A percentile compares a stretch with the other conserved stretches of the same genome.
Evolutionary conservation across 108 stramenopile species (phyloP).

Genomic region (Skeletonema grethae): DNA sequence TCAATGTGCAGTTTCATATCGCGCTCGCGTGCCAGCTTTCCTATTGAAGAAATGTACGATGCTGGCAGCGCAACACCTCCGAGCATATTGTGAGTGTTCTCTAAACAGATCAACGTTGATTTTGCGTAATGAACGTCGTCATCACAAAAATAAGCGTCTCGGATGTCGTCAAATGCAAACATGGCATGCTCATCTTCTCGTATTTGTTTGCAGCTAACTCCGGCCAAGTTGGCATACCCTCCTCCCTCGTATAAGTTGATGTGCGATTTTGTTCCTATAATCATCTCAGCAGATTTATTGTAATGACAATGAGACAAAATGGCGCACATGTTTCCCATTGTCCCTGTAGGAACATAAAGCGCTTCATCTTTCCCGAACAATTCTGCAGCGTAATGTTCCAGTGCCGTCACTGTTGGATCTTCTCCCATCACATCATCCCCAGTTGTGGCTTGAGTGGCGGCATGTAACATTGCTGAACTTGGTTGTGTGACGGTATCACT

Average conservation of each 20-base stretch:
- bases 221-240: slow-evolving; percentile 65
- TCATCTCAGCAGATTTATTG: slow-evolving; percentile 76
- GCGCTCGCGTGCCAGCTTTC: slow-evolving; percentile 54
- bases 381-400: slow-evolving; percentile 85
- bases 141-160: slow-evolving; percentile 69
- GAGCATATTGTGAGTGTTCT: slow-evolving; percentile 96
- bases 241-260: slow-evolving; percentile 81
- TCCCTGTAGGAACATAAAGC: slow-evolving; percentile 95
- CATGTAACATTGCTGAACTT: slow-evolving; percentile 68
- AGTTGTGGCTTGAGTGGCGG: slow-evolving; percentile 66
- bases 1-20: slow-evolving; percentile 83
- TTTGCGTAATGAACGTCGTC: slow-evolving; percentile 91
- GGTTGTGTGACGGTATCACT: slow-evolving; percentile 97
- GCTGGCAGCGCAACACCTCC: slow-evolving; percentile 90
- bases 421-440: slow-evolving; percentile 98
- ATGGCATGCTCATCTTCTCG: slow-evolving; percentile 72
- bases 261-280: slow-evolving; percentile 72
- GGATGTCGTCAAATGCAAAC: slow-evolving; percentile 62
- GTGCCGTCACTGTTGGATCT: slow-evolving; percentile 89
- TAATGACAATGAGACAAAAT: slow-evolving; percentile 87
- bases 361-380: slow-evolving; percentile 91
- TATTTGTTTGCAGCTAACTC: slow-evolving; percentile 78
- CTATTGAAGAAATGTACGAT: slow-evolving; percentile 81
- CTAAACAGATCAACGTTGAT: slow-evolving; percentile 86
- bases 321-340: slow-evolving; percentile 95